Conservation (phyloP, 2,329 filamentous ascomycete genomes). For the Lachnellula hyalina region DNA sequence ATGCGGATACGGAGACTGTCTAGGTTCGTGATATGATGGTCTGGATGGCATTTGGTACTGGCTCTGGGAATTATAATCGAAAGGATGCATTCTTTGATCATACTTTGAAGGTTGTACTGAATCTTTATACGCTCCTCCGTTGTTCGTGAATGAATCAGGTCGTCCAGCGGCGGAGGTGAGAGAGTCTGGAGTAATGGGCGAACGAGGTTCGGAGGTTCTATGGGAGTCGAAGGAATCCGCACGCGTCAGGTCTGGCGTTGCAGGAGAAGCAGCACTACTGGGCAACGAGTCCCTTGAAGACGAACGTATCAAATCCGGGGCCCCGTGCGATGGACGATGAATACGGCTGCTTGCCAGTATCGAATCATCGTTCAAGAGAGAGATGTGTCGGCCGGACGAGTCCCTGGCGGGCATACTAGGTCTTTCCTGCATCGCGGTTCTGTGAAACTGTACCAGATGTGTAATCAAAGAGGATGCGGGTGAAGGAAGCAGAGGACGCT, state of each 20-base stretch:
- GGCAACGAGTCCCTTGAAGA: constrained; percentile 35
- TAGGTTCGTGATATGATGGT: constrained; percentile 8
- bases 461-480: neutral
- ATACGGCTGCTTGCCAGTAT: constrained; percentile 22
- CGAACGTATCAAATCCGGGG: constrained; percentile 16
- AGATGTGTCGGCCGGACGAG: constrained; percentile 52
- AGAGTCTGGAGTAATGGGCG: constrained; percentile 49
- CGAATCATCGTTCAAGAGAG: constrained; percentile 53
- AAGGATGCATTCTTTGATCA: constrained; percentile 4
- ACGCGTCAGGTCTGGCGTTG: constrained; percentile 48
- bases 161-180: constrained; percentile 38
- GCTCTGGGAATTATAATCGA: constrained; percentile 9
- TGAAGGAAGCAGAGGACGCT: neutral
- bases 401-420: constrained; percentile 49
- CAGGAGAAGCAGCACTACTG: constrained; percentile 31
- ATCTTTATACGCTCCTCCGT: constrained; percentile 25
- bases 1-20: constrained; percentile 12
- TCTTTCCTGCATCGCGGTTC: constrained; percentile 7
- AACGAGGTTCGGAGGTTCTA: constrained; percentile 47
- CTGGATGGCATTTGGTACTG: constrained; percentile 8
- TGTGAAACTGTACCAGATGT: neutral
- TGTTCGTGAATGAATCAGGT: constrained; percentile 21
- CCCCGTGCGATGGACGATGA: constrained; percentile 6
- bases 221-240: constrained; percentile 59
- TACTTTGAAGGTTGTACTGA: constrained; percentile 29